phyloP scores from a whole-genome alignment of 257 asterid species.

The Pogostemon cablin region DNA sequence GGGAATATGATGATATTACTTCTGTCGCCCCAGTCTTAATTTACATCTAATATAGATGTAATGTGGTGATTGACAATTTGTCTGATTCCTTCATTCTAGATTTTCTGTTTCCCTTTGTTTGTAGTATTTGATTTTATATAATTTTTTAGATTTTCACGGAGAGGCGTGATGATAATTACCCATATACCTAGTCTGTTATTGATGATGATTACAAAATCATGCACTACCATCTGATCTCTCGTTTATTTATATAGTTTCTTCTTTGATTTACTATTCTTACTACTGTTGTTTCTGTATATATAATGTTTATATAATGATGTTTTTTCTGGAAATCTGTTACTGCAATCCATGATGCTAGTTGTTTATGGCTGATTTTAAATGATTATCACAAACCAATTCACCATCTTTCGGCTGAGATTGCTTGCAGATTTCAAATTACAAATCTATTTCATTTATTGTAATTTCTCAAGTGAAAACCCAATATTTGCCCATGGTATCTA shows the following conservation, averaged over 20 bases:
- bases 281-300: not conserved
- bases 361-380: constrained; percentile 38
- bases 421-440: not conserved
- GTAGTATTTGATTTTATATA: not conserved
- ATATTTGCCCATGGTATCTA: constrained; percentile 51
- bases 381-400: constrained; percentile 52
- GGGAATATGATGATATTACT: constrained; percentile 39
- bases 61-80: constrained; percentile 52
- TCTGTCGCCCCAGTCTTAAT: constrained; percentile 58
- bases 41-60: constrained; percentile 41
- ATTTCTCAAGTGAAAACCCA: not conserved
- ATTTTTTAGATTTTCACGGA: constrained; percentile 25
- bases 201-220: constrained; percentile 64
- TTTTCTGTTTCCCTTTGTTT: constrained; percentile 20
- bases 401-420: constrained; percentile 89
- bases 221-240: constrained; percentile 89
- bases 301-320: no score
- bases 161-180: constrained; percentile 55
- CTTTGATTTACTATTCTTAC: not conserved
- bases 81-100: constrained; percentile 37
- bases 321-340: not conserved
- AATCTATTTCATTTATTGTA: not conserved
- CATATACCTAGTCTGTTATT: constrained; percentile 58
- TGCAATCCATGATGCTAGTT: constrained; percentile 54
- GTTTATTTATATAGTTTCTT: not conserved